Conservation (phyloP, 495 filamentous ascomycete genomes). For the Neurospora sp. region DNA sequence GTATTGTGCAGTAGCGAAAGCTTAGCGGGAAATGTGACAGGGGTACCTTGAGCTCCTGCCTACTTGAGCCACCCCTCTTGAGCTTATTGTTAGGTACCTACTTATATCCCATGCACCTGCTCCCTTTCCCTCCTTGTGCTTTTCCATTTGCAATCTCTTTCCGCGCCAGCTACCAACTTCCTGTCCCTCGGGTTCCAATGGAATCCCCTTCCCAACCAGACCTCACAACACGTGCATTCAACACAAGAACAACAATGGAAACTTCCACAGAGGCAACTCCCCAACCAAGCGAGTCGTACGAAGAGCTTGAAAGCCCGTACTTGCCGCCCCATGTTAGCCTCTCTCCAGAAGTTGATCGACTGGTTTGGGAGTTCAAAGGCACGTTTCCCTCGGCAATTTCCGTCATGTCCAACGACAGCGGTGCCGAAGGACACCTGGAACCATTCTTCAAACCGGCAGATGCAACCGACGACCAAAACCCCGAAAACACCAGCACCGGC, state of each 20-base stretch:
- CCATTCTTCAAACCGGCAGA: constrained; percentile 7
- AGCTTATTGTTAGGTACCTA: background rate
- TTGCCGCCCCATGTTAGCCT: background rate
- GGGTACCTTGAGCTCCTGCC: background rate
- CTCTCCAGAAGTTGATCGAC: constrained; percentile 11
- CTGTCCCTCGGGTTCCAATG: background rate
- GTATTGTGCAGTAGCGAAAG: background rate
- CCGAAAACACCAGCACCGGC: constrained; percentile 1
- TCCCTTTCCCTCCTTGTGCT: background rate
- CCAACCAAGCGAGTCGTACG: background rate
- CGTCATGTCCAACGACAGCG: constrained; percentile 9
- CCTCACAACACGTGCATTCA: background rate
- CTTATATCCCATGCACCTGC: background rate
- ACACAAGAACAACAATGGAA: background rate
- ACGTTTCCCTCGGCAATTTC: constrained; percentile 14
- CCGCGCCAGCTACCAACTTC: background rate
- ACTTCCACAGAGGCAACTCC: background rate
- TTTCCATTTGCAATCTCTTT: background rate
- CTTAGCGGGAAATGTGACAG: background rate
- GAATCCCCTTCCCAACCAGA: background rate
- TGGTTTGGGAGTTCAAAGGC: constrained; percentile 15
- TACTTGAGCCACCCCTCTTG: background rate
- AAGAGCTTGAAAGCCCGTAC: constrained; percentile 8
- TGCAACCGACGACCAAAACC: background rate
- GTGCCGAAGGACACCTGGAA: constrained; percentile 6